Conservation (phyloP, 2,329 filamentous ascomycete genomes). For the Pseudogymnoascus sp. region DNA sequence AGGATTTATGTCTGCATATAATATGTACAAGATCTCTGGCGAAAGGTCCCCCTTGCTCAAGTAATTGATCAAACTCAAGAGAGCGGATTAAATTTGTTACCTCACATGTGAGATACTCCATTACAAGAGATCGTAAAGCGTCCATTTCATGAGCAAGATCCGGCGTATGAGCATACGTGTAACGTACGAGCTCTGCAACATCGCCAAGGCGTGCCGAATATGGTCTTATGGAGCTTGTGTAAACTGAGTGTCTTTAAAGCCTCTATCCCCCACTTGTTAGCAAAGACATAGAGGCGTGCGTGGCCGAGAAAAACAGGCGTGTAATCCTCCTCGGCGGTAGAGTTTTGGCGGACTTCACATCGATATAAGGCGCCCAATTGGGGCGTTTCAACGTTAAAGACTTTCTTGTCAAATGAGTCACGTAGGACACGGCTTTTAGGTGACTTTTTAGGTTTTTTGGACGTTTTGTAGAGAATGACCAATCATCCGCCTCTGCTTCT, state of each 20-base stretch:
- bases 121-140: constrained; percentile 18
- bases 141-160: constrained; percentile 16
- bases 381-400: not conserved
- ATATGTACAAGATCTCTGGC: constrained; percentile 14
- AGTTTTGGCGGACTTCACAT: constrained; percentile 18
- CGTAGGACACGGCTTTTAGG: not conserved
- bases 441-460: not conserved
- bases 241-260: constrained; percentile 16
- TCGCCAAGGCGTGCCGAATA: constrained; percentile 12
- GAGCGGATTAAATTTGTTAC: constrained; percentile 15
- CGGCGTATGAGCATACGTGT: constrained; percentile 16
- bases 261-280: constrained; percentile 18
- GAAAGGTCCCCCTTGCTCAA: constrained; percentile 17
- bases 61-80: constrained; percentile 15
- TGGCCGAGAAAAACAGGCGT: constrained; percentile 17
- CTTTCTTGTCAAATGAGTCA: not conserved
- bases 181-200: constrained; percentile 17
- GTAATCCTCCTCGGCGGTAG: constrained; percentile 16
- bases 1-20: too few relatives aligned
- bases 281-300: constrained; percentile 19
- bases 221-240: constrained; percentile 18
- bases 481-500: not conserved
- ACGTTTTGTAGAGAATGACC: not conserved
- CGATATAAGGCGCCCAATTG: not conserved
- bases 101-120: constrained; percentile 15